Base-by-base conservation (phyloP, 2,329 filamentous ascomycete species). In the Colletotrichum viniferum region DNA sequence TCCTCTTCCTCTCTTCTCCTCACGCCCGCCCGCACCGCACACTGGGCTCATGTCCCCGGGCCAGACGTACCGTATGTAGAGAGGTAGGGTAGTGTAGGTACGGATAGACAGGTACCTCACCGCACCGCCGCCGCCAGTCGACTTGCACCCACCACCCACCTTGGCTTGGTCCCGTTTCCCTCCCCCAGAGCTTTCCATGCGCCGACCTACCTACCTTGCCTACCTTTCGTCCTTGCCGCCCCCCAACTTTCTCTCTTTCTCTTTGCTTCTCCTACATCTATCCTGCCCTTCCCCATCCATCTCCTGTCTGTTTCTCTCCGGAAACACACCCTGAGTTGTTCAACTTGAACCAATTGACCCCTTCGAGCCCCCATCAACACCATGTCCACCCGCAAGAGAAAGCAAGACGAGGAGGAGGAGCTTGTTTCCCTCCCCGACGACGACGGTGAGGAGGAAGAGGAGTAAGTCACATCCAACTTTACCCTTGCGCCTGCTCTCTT, bases 361-460 rank as follows among this genome's bases (percentile, higher is more conserved):
- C 67, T 36, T 32, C 63, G 48, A 21, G 73, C 75, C 58, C 65
- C 75, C 32, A 62, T 52, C 73, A 67, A 48, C 74, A 83, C 73
- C 77, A 89, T 89, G 87, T 86, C 87, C 74, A 82, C 85, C 79
- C 88, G 88, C 80, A 90, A 90, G 87, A 88, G 88, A 85, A 89
- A 88, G 85, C 86, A 88, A 79, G 87, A 86, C 28, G 87, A 89
- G 78, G 87, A 88, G 81, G 88, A 89, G 74, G 88, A 90, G 83
- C 87, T 90, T 38, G 86, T 90, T 76, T 89, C 88, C 76, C 87
- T 90, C 70, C 88, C 88, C 69, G 88, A 89, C 76, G 88, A 86
- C 63, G 86, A 86, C 63, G 87, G 88, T 75, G 87, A 85, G 58
- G 87, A 89, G 79, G 88, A 90, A 81, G 87, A 90, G 81, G 88